Base-by-base conservation (phyloP, 306 rosid genomes). In the Benincasa hispida region DNA sequence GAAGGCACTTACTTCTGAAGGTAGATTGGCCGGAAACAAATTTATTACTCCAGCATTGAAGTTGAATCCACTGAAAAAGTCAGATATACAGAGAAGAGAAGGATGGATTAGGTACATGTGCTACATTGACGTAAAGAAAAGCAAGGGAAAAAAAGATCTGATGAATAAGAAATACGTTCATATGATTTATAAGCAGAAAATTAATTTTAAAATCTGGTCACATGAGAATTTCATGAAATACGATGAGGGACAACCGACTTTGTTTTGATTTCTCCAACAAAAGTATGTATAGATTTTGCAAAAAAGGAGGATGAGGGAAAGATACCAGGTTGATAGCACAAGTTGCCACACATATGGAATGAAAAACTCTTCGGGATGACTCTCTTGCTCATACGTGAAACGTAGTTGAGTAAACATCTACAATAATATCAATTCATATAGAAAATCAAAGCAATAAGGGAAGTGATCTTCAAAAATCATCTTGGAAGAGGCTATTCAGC, bases 391-490 rank as follows among this genome's bases (percentile, higher is more conserved):
- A 66, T 95, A 95, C 74, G 96, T 95, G 86, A 92, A 95, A 75
- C 98, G 97, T 85, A 95, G 81, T 84, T 90, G 97, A 51, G 97
- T 95, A 76, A 89, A 95, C 99, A 95, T 92, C 99, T 95, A 87
- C 58, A 32, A 80, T 76, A 83, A 39, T 10, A 30, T 56, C 76
- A 83, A 12, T 45, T 30, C 21, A 22, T n/a, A 8, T 75, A 21
- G 10, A 12, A 63, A 21, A 76, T 25, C 42, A 59, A 22, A 18
- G 22, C 19, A 25, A 51, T 45, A 74, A 42, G 19, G 18, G 8
- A 47, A 42, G 22, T 70, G 75, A 27, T 70, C 75, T 56, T 14
- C 50, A 50, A 50, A 22, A 58, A 72, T 48, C 74, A 78, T 54
- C 6, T 54, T 48, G 18, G 73, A 77, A 79, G 42, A 77, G 78